Evolutionary conservation across 148 eudicot species (phyloP).

Genomic region (Silene conica): DNA sequence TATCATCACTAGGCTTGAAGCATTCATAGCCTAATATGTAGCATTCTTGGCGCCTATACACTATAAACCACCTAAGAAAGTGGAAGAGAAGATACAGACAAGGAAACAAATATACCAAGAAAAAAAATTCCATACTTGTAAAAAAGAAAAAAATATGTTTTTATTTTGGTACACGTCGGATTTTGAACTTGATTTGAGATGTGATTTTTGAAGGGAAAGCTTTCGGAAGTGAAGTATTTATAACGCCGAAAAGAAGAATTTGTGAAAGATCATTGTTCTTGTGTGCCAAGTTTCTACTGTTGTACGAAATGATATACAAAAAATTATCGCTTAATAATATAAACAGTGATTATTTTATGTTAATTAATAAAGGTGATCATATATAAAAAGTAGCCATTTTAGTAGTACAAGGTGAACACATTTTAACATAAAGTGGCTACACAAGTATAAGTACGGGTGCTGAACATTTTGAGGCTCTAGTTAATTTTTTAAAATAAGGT

Average conservation of each 20-base stretch:
- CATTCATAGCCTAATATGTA: constrained; percentile 65
- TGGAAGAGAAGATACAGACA: constrained; percentile 34
- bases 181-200: not conserved
- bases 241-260: not conserved
- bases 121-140: constrained; percentile 27
- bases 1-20: constrained; percentile 50
- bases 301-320: no score
- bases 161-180: not conserved
- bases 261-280: no score
- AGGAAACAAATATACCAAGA: constrained; percentile 26
- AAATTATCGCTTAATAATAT: no score
- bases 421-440: no score
- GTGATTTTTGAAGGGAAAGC: not conserved
- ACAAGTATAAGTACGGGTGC: no score
- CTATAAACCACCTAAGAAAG: constrained; percentile 24
- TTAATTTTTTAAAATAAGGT: no score
- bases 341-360: no score
- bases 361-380: no score
- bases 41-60: constrained; percentile 40
- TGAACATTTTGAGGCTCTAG: no score
- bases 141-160: not conserved
- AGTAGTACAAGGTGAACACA: no score
- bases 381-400: no score
- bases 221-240: constrained; percentile 6
- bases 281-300: no score